Evolutionary conservation across 352 stramenopile genomes (phyloP).

Genomic region (Aphanomyces euteiches): DNA sequence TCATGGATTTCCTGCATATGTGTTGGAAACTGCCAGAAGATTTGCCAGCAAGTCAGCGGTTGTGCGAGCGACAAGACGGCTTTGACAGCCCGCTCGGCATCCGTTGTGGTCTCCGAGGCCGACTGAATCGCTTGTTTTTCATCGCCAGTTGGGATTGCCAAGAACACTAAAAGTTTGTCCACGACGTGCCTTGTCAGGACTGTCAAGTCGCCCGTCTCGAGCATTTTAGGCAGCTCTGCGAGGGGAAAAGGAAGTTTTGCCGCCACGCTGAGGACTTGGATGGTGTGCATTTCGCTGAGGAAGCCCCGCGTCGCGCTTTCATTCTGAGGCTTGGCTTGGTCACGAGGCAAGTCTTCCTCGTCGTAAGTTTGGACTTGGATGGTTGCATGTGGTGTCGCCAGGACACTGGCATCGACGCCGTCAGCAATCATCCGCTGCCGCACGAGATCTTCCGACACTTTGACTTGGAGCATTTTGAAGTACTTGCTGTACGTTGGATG

Average conservation of each 20-base stretch:
- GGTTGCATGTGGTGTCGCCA: slow-evolving; percentile 10
- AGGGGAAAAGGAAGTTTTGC: slow-evolving; percentile 1
- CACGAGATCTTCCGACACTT: slow-evolving; percentile 21
- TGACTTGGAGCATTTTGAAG: slow-evolving; percentile 29
- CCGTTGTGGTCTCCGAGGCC: neutral
- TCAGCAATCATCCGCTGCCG: slow-evolving; percentile 29
- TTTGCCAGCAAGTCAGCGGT: slow-evolving; percentile 3
- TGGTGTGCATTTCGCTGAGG: neutral
- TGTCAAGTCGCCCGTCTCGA: neutral
- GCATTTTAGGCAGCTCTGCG: neutral
- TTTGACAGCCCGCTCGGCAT: slow-evolving; percentile 7
- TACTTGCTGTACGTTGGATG: slow-evolving; percentile 26
- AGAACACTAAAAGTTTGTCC: slow-evolving; percentile 9
- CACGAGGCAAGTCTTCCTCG: neutral
- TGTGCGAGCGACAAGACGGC: neutral
- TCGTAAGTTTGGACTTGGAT: neutral
- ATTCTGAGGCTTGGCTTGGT: neutral
- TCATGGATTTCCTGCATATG: slow-evolving; percentile 58
- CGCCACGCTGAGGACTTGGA: neutral
- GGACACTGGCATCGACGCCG: slow-evolving; percentile 10
- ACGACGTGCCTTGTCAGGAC: slow-evolving; percentile 11
- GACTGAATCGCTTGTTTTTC: neutral
- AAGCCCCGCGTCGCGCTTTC: neutral
- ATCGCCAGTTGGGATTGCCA: neutral
- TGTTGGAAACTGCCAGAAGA: slow-evolving; percentile 46